Base-by-base conservation (phyloP, 2,329 filamentous ascomycete species). In the Curvularia spicifera region DNA sequence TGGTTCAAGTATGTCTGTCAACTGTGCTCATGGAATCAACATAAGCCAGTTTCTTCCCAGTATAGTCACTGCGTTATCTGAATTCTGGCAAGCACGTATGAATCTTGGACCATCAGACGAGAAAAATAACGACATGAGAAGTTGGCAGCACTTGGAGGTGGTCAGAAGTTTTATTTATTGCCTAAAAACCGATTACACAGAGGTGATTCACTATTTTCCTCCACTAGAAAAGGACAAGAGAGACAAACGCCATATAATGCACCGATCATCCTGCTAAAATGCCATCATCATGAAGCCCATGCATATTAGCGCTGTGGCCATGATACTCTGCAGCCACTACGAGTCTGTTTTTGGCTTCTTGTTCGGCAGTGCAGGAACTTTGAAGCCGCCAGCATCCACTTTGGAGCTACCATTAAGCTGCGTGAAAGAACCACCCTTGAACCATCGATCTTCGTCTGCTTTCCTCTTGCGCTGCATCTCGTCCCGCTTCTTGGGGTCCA, bases 351-450 rank as follows among this genome's bases (percentile, higher is more conserved):
- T 71, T 10, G 66, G 65, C 77, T 87, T 93, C 81, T 97, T 97
- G 26, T 85, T 80, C 15, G 91, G 92, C 65, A 94, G 74, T 2
- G 84, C 84, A 15, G 94, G 93, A 39, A 96, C 89, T 78, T 93
- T 96, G 84, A 97, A 97, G 0, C 87, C 89, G 10, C 82, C 86
- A 50, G 83, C 83, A 61, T 83, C 81, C 7, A 79, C 73, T 66
- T 79, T 90, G 1, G 62, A 59, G 7, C 65, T 50, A 15, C 60
- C 69, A 51, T 87, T 87, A 55, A 96, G 85, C 76, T 97, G 93
- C 8, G 95, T 97, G 73, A 99, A 99, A 0, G 91, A 93, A n/a
- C 95, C 95, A 46, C 92, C 91, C 78, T 95, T 96, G 82, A 99
- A 99, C 89, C 93, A 99, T 37, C 92, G 84, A 74, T 98, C 94